Conservation (phyloP, 768 basidiomycete genomes). For the Hypsizygus marmoreus region DNA sequence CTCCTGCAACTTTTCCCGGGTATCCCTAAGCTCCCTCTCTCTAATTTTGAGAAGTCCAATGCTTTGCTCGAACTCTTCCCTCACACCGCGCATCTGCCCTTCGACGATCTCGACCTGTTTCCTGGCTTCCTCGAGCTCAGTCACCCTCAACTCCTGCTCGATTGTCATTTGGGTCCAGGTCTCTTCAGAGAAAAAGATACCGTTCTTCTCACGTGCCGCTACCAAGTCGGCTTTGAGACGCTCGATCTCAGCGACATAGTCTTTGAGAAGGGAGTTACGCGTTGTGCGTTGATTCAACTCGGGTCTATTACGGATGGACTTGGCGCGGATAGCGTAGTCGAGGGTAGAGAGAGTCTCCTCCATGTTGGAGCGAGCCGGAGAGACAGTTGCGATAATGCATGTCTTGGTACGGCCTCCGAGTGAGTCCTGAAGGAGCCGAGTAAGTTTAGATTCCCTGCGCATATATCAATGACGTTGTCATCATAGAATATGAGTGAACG, state of each 20-base stretch:
- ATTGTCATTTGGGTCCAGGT: slow-evolving; percentile 81
- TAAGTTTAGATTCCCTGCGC: slow-evolving; percentile 91
- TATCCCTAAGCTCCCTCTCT: slow-evolving; percentile 73
- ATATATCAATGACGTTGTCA: neutral
- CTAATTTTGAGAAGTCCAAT: slow-evolving; percentile 73
- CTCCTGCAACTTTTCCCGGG: slow-evolving; percentile 55
- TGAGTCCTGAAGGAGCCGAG: slow-evolving; percentile 97
- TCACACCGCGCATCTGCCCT: slow-evolving; percentile 72
- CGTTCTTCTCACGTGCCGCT: slow-evolving; percentile 94
- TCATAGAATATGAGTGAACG: slow-evolving; percentile 11
- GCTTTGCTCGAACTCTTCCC: slow-evolving; percentile 92
- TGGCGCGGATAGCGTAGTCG: slow-evolving; percentile 94
- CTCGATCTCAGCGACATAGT: slow-evolving; percentile 93
- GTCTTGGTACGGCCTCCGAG: slow-evolving; percentile 97
- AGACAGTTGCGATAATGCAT: slow-evolving; percentile 95
- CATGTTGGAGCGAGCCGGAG: slow-evolving; percentile 89
- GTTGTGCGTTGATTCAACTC: slow-evolving; percentile 96
- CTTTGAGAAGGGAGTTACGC: slow-evolving; percentile 87
- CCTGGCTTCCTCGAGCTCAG: slow-evolving; percentile 80
- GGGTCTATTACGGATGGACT: slow-evolving; percentile 93
- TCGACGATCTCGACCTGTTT: slow-evolving; percentile 84
- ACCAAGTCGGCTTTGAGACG: slow-evolving; percentile 87
- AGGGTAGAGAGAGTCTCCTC: slow-evolving; percentile 98
- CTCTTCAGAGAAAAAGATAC: slow-evolving; percentile 91
- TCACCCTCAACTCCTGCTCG: slow-evolving; percentile 76